Percentiles rank a stretch among this genome's conserved stretches.
Conservation (phyloP, 1,284 basidiomycete species). For the Ganoderma leucocontextum region DNA sequence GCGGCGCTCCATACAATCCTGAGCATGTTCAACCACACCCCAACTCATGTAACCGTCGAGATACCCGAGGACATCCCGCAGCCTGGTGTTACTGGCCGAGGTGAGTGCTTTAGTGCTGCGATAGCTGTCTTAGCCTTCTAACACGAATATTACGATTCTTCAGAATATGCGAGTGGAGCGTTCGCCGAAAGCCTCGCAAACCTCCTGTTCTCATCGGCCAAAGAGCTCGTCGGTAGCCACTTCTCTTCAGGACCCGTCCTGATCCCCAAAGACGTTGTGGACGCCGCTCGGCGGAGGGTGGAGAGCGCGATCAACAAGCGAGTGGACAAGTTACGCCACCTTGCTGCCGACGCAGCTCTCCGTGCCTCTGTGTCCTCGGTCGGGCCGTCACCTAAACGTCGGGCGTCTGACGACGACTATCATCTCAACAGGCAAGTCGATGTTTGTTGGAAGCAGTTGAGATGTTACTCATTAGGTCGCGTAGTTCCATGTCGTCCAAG, state of each 20-base stretch:
- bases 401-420: constrained; percentile 35
- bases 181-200: constrained; percentile 60
- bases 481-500: constrained; percentile 37
- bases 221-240: constrained; percentile 40
- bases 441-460: neutral
- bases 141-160: neutral
- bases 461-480: neutral
- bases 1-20: constrained; percentile 33
- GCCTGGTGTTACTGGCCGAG: constrained; percentile 58
- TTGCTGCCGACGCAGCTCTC: constrained; percentile 28
- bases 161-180: constrained; percentile 61
- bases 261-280: constrained; percentile 45
- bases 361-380: constrained; percentile 21
- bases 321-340: constrained; percentile 31
- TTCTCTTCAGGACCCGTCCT: constrained; percentile 28
- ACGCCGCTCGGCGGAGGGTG: constrained; percentile 38
- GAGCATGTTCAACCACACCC: constrained; percentile 31
- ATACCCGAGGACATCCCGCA: constrained; percentile 58
- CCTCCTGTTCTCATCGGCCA: constrained; percentile 48
- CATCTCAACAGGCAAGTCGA: constrained; percentile 26
- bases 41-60: constrained; percentile 38
- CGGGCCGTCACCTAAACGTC: constrained; percentile 37
- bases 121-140: neutral
- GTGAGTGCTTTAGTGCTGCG: constrained; percentile 40
- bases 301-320: constrained; percentile 29